phyloP scores from a whole-genome alignment of 2,329 filamentous ascomycete genomes.

The Colletotrichum lentis region DNA sequence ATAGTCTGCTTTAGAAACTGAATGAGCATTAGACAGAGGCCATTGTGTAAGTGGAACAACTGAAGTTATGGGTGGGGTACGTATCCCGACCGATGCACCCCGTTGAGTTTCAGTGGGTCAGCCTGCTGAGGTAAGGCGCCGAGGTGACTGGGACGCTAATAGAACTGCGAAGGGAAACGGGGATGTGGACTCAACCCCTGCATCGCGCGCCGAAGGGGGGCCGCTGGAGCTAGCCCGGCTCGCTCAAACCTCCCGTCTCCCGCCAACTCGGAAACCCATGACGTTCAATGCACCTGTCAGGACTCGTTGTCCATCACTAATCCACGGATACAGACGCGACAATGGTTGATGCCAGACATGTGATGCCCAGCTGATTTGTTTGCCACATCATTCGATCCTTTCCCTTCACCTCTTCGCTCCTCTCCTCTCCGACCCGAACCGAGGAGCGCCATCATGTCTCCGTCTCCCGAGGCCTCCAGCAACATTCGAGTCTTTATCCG shows the following conservation, averaged over 20 bases:
- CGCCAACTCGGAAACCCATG: constrained; percentile 36
- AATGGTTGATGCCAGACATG: constrained; percentile 36
- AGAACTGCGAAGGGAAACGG: constrained; percentile 26
- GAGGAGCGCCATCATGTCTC: constrained; percentile 54
- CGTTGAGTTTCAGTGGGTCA: constrained; percentile 4
- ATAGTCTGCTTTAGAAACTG: neutral
- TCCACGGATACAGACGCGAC: constrained; percentile 25
- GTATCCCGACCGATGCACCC: constrained; percentile 3
- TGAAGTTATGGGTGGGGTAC: neutral
- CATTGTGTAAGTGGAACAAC: neutral
- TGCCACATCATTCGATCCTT: constrained; percentile 9
- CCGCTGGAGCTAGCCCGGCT: constrained; percentile 35
- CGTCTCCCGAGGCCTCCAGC: constrained; percentile 59
- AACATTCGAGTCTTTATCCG: constrained; percentile 95
- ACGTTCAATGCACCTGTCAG: constrained; percentile 33
- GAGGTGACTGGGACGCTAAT: constrained; percentile 27
- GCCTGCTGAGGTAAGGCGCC: constrained; percentile 33
- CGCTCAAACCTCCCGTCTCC: constrained; percentile 34
- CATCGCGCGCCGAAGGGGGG: constrained; percentile 28
- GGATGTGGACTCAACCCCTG: constrained; percentile 35
- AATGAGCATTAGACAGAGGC: neutral
- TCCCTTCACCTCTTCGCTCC: constrained; percentile 2
- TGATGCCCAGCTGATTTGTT: constrained; percentile 30
- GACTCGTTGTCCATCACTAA: constrained; percentile 34
- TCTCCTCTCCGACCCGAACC: constrained; percentile 26